Percentiles rank a stretch among this genome's conserved stretches.
phyloP scores from a whole-genome alignment of 169 alveolate genomes.

The Eimeria acervulina region DNA sequence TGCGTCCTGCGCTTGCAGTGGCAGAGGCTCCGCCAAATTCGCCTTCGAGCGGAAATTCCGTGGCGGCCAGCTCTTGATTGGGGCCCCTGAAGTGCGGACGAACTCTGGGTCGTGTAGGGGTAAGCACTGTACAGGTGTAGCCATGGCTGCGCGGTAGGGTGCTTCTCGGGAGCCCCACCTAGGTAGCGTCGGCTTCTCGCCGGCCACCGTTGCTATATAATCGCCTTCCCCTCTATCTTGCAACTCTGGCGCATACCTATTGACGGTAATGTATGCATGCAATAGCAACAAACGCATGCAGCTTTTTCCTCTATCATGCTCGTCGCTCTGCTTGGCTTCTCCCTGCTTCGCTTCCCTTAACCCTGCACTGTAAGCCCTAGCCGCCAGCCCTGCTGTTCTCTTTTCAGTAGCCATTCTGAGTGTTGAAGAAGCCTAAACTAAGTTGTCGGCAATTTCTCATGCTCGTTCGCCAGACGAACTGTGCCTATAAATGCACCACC shows the following conservation, averaged over 20 bases:
- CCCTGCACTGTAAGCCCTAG: background rate
- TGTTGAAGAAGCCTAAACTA: too few species aligned
- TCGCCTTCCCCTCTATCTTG: background rate
- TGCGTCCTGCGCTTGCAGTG: background rate
- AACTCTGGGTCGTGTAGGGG: background rate
- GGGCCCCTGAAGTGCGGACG: background rate
- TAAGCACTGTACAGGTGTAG: background rate
- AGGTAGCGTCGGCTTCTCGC: background rate
- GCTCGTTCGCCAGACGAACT: background rate
- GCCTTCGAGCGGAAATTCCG: background rate
- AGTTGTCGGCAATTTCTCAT: background rate
- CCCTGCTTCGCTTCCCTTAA: background rate
- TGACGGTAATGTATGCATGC: background rate
- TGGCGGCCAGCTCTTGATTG: background rate
- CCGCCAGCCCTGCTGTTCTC: background rate
- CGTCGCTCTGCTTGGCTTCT: background rate
- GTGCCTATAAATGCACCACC: too few species aligned
- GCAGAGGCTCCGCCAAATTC: conserved; percentile 28
- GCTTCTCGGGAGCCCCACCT: background rate
- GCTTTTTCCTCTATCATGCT: background rate
- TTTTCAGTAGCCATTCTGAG: background rate
- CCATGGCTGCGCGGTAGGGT: background rate
- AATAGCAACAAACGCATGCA: background rate
- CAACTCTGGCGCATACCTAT: background rate
- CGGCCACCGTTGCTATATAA: background rate